Conservation (phyloP, 164 flowering plant genomes). For the Liquidambar formosana region DNA sequence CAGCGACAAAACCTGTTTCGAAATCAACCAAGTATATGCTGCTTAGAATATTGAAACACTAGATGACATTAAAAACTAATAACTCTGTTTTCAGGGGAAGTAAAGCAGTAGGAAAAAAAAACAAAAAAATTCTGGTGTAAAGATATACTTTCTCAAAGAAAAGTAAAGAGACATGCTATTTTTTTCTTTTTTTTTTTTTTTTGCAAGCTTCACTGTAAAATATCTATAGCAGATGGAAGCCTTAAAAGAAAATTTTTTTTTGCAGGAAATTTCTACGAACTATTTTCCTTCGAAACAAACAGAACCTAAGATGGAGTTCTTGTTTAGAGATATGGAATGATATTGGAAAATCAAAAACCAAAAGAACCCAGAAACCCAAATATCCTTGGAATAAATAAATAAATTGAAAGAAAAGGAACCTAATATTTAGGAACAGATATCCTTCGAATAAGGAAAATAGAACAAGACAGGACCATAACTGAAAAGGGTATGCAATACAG, state of each 20-base stretch:
- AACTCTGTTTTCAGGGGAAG: background rate
- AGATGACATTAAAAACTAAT: background rate
- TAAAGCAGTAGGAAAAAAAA: background rate
- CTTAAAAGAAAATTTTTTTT: too few relatives aligned
- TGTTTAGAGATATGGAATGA: background rate
- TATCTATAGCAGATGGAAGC: too few relatives aligned
- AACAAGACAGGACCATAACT: conserved; percentile 8
- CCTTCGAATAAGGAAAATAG: conserved; percentile 13
- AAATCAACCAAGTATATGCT: background rate
- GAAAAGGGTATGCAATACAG: background rate
- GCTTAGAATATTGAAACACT: background rate
- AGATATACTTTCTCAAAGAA: too few relatives aligned
- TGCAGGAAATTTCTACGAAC: too few relatives aligned
- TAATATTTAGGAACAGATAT: conserved; percentile 17
- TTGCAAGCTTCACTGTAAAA: too few relatives aligned
- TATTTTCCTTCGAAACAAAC: too few relatives aligned
- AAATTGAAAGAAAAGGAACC: conserved; percentile 13
- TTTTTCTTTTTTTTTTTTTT: too few relatives aligned
- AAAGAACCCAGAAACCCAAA: background rate
- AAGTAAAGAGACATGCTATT: too few relatives aligned
- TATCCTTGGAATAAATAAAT: too few relatives aligned
- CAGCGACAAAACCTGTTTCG: conserved; percentile 22
- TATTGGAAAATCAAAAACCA: background rate
- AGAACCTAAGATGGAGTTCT: too few relatives aligned
- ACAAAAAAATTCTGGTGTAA: too few relatives aligned